Conservation (phyloP, 805 yeast species). For the Saccharomyces paradoxus region DNA sequence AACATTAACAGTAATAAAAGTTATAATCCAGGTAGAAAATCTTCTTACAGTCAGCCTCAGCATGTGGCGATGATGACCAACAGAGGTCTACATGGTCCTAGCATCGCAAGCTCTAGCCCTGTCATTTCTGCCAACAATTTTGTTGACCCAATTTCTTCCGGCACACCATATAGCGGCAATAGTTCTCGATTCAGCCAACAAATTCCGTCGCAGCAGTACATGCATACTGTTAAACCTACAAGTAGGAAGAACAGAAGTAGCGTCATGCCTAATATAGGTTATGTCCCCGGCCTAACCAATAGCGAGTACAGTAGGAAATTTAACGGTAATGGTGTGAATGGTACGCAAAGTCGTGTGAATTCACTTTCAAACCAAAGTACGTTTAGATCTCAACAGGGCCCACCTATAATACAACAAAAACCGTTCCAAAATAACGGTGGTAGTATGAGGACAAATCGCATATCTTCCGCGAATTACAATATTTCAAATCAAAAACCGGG, state of each 20-base stretch:
- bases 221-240: conserved; percentile 22
- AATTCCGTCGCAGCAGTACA: conserved; percentile 3
- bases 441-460: neutral
- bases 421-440: neutral
- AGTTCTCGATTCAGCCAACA: neutral
- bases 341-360: conserved; percentile 11
- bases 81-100: conserved; percentile 3
- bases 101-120: conserved; percentile 6
- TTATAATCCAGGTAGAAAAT: neutral
- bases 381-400: neutral
- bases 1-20: neutral
- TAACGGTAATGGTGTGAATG: neutral
- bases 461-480: neutral
- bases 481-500: neutral
- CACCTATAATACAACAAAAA: neutral
- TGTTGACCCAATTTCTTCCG: conserved; percentile 17
- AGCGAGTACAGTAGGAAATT: conserved; percentile 8
- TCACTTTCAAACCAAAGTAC: conserved; percentile 6
- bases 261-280: conserved; percentile 22
- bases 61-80: neutral
- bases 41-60: neutral
- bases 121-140: conserved; percentile 12
- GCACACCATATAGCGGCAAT: conserved; percentile 5
- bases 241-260: conserved; percentile 30
- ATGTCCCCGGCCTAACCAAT: conserved; percentile 21